Evolutionary conservation across 1,284 basidiomycete genomes (phyloP), one percentile per base, ranked within the genome.

Genomic region (Psilocybe mexicana): DNA sequence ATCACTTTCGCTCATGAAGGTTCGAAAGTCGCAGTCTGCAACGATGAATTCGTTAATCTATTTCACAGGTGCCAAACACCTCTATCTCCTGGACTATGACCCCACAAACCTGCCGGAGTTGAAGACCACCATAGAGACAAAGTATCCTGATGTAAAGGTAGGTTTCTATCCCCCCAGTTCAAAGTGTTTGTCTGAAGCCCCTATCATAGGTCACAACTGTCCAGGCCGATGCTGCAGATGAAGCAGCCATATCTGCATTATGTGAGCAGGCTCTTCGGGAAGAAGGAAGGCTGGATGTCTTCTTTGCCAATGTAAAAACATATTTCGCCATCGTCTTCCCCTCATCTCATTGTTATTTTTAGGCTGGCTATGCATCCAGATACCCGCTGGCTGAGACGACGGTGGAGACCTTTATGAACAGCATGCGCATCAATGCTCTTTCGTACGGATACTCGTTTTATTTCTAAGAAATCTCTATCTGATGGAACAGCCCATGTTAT

Each of bases 201-300:
- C 24, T 47, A 3, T 43, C 7, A 63, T 63, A 93, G 91, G 86
- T 85, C 5, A 90, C 89, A 1, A 80, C 78, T 4, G 68, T 89
- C 36, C 82, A 87, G 70, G 94, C 85, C 11, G 95, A 98, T 69
- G 94, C 94, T 6, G 87, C 94, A 11, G 87, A 93, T 67, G 88
- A 94, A 58, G 65, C 73, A n/a, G 81, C 87, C 12, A 88, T 97
- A 61, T 78, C 81, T 33, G 74, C 72, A 2, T 69, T 95, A 1
- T 92, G 94, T 72, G 76, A 89, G 59, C 85, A 79, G 61, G 91
- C 90, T 1, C 65, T 95, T 14, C 71, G 82, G 42, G 94, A 97
- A 62, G 87, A 94, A 67, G 93, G 93, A 2, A 82, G 86, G 48
- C 79, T 97, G 14, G 96, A 98, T 66, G 88, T 96, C 63, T 97